Conservation (phyloP, 2,329 filamentous ascomycete species). For the Pseudocercospora eumusae region DNA sequence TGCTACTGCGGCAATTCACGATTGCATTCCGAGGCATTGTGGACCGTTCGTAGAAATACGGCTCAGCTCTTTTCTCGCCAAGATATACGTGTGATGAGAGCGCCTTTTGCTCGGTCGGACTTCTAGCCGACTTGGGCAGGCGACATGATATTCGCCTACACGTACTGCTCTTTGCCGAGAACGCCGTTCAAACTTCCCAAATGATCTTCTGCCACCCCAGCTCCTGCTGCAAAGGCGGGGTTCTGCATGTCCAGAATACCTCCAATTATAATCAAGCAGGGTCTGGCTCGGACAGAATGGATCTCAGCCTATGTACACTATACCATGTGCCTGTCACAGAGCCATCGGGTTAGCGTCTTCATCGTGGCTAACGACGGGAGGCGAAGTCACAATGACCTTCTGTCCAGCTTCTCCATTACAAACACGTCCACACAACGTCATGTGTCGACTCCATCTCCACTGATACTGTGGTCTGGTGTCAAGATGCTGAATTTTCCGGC, state of each 20-base stretch:
- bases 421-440: not conserved
- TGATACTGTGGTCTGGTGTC: not conserved
- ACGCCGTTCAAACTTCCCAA: not conserved
- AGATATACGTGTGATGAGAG: not conserved
- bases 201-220: not conserved
- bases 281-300: not conserved
- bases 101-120: not conserved
- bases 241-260: conserved; percentile 3
- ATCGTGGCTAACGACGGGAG: conserved; percentile 6
- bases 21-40: not conserved
- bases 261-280: conserved; percentile 12
- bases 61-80: not conserved
- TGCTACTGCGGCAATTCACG: not conserved
- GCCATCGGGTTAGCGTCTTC: conserved; percentile 2
- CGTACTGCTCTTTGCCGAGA: not conserved
- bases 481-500: not conserved
- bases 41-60: not conserved
- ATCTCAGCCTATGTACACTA: conserved; percentile 10
- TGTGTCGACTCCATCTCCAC: not conserved
- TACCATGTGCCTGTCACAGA: not conserved
- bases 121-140: not conserved
- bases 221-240: conserved; percentile 10
- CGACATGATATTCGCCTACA: not conserved
- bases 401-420: not conserved
- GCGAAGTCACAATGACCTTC: not conserved